Conservation (phyloP, 2,329 filamentous ascomycete species). For the Fusarium nelsonii region DNA sequence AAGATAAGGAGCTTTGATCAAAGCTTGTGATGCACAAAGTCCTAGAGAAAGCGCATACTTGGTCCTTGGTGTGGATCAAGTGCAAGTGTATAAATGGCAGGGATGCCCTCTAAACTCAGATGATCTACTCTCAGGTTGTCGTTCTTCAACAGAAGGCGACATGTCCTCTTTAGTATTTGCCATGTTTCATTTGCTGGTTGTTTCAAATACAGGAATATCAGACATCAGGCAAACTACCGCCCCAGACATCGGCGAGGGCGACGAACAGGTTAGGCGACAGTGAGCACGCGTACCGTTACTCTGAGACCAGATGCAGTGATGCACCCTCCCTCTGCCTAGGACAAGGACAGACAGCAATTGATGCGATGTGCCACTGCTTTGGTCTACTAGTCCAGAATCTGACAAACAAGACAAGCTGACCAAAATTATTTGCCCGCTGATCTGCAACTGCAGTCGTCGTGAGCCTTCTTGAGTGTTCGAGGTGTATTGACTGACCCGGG, state of each 20-base stretch:
- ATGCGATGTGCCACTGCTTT: neutral
- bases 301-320: conserved; percentile 12
- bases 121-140: conserved; percentile 19
- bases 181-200: conserved; percentile 5
- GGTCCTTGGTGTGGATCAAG: conserved; percentile 19
- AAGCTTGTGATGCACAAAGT: conserved; percentile 26
- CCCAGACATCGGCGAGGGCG: neutral
- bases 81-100: conserved; percentile 20
- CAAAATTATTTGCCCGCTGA: conserved; percentile 16
- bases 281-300: conserved; percentile 21
- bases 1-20: neutral
- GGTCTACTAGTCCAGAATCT: neutral
- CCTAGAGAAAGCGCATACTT: conserved; percentile 25
- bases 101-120: conserved; percentile 9
- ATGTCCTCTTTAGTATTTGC: neutral
- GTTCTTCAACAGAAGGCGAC: conserved; percentile 1
- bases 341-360: neutral
- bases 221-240: neutral
- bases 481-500: conserved; percentile 10
- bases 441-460: neutral
- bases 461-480: conserved; percentile 8
- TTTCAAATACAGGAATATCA: conserved; percentile 7
- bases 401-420: conserved; percentile 23
- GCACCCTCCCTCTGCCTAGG: conserved; percentile 10
- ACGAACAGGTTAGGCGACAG: conserved; percentile 12